Evolutionary conservation across 2,329 filamentous ascomycete genomes (phyloP), one percentile per base, ranked within the genome.

Genomic region (Raffaelea ambrosiae): DNA sequence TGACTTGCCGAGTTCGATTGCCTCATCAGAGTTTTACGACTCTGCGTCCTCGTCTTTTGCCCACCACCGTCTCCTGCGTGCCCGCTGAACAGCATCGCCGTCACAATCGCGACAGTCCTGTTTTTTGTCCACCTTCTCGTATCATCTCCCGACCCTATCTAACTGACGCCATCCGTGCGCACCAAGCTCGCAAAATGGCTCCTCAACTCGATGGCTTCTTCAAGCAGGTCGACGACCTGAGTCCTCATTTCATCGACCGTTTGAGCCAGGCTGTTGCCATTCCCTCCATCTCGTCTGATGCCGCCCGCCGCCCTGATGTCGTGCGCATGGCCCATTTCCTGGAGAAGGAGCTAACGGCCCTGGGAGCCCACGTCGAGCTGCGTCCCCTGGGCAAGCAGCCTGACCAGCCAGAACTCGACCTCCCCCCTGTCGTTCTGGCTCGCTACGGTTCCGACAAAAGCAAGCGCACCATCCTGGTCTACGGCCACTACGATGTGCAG

Each of bases 401-500:
- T 48, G 86, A 87, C 63, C 88, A 88, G 64, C 88, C 95, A 62
- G 76, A 90, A 58, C 83, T 98, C 57, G 84, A 95, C 48, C 84
- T 98, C 16, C 93, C 93, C 3, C 93, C 93, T 2, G 90, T 95
- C 45, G 81, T 98, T 48, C 79, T 98, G 54, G 91, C 84, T 44
- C 84, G 93, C 57, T 97, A 97, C 66, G 90, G 93, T 57, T 87
- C 81, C 66, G 90, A 97, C 66, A 83, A 86, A 67, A 88, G 79
- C 66, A 98, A 97, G 80, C 81, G 87, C 51, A 97, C 90, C 33
- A 93, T 98, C 57, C 77, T 98, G 53, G 88, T 98, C 42, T 98
- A 98, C 63, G 93, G 93, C 43, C 93, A 98, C 74, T 98, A 98
- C 72, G 93, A 98, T 65, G 93, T 98, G 33, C 93, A 98, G 71